Base-by-base conservation (phyloP, 2,329 filamentous ascomycete species). In the Aspergillus pseudoglaucus region DNA sequence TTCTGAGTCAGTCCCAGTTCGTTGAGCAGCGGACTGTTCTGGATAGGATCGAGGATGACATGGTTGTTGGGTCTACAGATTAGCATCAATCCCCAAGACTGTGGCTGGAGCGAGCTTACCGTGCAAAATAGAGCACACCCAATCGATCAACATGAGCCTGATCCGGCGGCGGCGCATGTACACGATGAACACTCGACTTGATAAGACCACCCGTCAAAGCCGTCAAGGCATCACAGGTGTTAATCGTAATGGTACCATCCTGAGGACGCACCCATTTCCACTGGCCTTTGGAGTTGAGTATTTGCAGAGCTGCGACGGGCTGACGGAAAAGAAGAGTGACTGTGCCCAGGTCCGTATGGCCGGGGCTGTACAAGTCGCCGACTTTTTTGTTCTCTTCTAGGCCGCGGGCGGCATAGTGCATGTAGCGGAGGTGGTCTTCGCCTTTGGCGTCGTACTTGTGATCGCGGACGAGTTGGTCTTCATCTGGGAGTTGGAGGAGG, bases 341-440 rank as follows among this genome's bases (percentile, higher is more conserved):
- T 0, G 75, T 76, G 0, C 78, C 79, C 0, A 82, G 62, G 50
- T 83, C 79, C 0, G 79, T 82, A 54, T 82, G 79, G 0, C 79
- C 78, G 0, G 66, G 65, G 0, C 69, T 67, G 53, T 75, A 76
- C 0, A 78, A 64, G 17, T 66, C 62, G 0, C 71, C 72, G 1
- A 70, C 67, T 35, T 66, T 67, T 25, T 68, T 69, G 48, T 75
- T 75, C 20, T 78, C 73, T n/a, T 76, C 71, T 0, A 68, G 59
- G 0, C 67, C 72, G 32, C 79, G 75, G 0, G 73, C 72, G 7
- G 71, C 70, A 51, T 82, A 82, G 43, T 76, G 71, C 79, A 83
- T 83, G 60, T 82, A 83, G 2, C 82, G 74, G n/a, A 83, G 69
- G 48, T 83, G 80, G 20, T 80, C 78, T 51, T 83, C 80, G 15